phyloP scores from a whole-genome alignment of 768 basidiomycete species.

The Floccularia luteovirens region DNA sequence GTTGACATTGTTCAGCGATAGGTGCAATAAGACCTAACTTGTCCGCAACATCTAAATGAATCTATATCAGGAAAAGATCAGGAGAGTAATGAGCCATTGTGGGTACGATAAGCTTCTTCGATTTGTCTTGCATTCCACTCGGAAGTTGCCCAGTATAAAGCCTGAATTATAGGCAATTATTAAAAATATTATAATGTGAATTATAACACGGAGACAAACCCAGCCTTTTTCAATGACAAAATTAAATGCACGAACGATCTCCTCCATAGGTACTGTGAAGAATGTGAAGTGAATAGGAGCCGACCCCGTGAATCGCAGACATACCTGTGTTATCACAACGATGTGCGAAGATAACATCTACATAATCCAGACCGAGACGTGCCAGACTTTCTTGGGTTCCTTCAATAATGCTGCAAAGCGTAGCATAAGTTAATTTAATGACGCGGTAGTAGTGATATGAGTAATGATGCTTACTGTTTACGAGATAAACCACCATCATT shows the following conservation, averaged over 20 bases:
- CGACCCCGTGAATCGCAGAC: constrained; percentile 6
- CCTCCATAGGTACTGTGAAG: constrained; percentile 51
- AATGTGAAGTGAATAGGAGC: neutral
- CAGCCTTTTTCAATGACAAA: constrained; percentile 62
- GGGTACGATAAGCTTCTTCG: constrained; percentile 50
- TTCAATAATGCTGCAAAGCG: constrained; percentile 51
- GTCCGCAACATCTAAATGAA: constrained; percentile 48
- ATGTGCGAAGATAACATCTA: constrained; percentile 63
- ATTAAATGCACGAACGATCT: constrained; percentile 73
- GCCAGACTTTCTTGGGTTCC: constrained; percentile 56
- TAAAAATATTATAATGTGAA: too few relatives aligned
- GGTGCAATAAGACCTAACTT: constrained; percentile 62
- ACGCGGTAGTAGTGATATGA: neutral
- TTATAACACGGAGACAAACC: constrained; percentile 34
- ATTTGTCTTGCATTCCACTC: constrained; percentile 65
- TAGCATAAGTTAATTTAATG: neutral
- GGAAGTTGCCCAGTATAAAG: constrained; percentile 56
- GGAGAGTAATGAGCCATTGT: neutral
- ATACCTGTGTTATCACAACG: constrained; percentile 47
- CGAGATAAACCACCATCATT: constrained; percentile 48
- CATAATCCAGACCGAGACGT: constrained; percentile 63
- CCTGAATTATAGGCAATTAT: constrained; percentile 21
- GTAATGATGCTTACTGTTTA: constrained; percentile 35
- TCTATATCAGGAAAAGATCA: neutral
- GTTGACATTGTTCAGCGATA: constrained; percentile 69